A percentile compares a stretch with the other conserved stretches of the same genome.
These are phyloP conservation scores for Clitoria ternatea DNA, from an alignment of 306 rosid genomes.

Conservation along the genomic window DNA sequence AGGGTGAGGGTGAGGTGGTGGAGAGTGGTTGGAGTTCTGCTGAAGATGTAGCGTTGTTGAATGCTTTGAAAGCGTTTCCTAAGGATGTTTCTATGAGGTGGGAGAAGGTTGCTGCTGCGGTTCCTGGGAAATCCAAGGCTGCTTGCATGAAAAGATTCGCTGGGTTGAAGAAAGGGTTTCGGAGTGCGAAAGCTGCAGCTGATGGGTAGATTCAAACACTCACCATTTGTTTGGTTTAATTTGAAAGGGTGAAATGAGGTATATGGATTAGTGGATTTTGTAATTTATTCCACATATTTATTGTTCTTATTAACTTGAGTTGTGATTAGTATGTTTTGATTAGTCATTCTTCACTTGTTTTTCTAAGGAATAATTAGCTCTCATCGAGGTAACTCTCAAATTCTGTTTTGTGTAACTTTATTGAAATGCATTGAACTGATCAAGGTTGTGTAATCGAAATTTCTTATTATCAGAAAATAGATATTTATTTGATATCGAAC, in stretches of 20 bases:
- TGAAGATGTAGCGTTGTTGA: slow-evolving; percentile 81
- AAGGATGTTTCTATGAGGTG: slow-evolving; percentile 88
- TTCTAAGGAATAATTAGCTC: not conserved
- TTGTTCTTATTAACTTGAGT: not conserved
- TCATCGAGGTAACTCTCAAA: not conserved
- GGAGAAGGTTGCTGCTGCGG: slow-evolving; percentile 93
- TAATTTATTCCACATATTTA: not conserved
- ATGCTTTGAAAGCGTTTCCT: slow-evolving; percentile 83
- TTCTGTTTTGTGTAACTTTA: not conserved
- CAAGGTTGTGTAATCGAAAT: not conserved
- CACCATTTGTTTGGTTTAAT: not conserved
- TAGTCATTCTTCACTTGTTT: not conserved
- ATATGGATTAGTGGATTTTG: not conserved
- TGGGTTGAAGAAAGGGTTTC: slow-evolving; percentile 76
- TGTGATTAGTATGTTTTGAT: not conserved
- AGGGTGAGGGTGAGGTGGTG: slow-evolving; percentile 20
- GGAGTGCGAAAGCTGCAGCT: slow-evolving; percentile 58
- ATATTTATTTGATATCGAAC: not conserved
- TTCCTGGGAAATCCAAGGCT: slow-evolving; percentile 80
- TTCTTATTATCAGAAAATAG: not conserved
- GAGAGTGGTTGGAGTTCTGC: slow-evolving; percentile 55
- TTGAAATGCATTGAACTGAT: not conserved
- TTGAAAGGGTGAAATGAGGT: slow-evolving; percentile 6
- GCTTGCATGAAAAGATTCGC: slow-evolving; percentile 78
- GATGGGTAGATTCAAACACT: slow-evolving; percentile 24